Conservation (phyloP, 176 grass and related monocot species). For the Neostapfia colusana region DNA sequence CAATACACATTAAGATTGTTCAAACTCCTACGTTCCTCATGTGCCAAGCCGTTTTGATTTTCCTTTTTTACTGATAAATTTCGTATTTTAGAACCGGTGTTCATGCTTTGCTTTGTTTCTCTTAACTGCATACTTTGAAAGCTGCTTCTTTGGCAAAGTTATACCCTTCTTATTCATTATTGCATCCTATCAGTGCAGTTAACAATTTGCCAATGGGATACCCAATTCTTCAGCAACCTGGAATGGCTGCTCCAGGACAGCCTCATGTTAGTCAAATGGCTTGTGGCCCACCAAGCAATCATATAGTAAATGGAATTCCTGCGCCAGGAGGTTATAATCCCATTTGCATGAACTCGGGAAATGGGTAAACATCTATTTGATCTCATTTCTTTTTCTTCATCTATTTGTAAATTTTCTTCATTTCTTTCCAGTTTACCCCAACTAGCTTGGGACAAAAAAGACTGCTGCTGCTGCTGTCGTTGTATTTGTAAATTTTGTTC, state of each 20-base stretch:
- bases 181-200: conserved; percentile 58
- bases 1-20: background rate
- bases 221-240: conserved; percentile 66
- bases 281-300: conserved; percentile 57
- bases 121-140: background rate
- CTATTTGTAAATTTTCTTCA: background rate
- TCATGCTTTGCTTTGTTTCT: background rate
- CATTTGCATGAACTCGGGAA: conserved; percentile 65
- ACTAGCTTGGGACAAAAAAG: background rate
- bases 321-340: conserved; percentile 65
- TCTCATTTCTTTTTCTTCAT: conserved; percentile 12
- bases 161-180: conserved; percentile 15
- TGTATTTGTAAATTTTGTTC: conserved; percentile 6
- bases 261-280: conserved; percentile 65
- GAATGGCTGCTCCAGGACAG: conserved; percentile 48
- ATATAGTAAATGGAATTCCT: conserved; percentile 82
- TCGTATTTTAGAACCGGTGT: background rate
- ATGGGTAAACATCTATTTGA: conserved; percentile 51
- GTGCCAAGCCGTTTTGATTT: background rate
- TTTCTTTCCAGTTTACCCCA: background rate
- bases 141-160: conserved; percentile 6
- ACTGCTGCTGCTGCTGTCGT: no score
- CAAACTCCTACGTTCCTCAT: background rate
- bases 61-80: background rate
- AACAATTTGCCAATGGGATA: conserved; percentile 85